Percentiles rank a stretch among this genome's conserved stretches.
Conservation (phyloP, 305 asterid genomes). For the Solanum hybrid region DNA sequence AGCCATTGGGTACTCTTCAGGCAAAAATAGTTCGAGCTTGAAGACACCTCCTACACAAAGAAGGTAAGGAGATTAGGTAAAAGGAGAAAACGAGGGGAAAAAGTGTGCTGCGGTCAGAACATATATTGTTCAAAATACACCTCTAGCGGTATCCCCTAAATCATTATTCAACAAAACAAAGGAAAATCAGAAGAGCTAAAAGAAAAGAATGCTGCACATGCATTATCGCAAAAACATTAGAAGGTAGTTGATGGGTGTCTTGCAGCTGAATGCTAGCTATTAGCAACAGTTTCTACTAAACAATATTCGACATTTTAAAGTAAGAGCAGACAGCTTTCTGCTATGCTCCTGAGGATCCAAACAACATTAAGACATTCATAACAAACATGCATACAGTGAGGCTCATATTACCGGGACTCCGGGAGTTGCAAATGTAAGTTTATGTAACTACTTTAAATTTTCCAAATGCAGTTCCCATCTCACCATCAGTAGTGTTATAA, state of each 20-base stretch:
- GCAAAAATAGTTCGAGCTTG: constrained; percentile 92
- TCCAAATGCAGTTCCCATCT: not conserved
- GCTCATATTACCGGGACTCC: not conserved
- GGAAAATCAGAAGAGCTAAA: not conserved
- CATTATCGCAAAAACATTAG: not conserved
- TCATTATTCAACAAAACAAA: not conserved
- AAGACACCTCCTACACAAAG: constrained; percentile 76
- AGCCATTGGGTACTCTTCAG: constrained; percentile 99
- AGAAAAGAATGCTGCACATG: not conserved
- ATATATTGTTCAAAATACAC: not conserved
- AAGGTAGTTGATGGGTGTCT: not conserved
- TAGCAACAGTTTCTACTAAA: not conserved
- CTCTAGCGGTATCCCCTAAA: not conserved
- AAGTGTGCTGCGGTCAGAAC: not conserved
- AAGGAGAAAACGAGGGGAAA: not conserved
- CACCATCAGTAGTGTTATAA: not conserved
- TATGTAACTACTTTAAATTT: not conserved
- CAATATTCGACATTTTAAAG: not conserved
- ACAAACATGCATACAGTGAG: not conserved
- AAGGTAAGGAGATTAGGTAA: not conserved
- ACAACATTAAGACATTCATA: not conserved
- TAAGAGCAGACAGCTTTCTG: not conserved
- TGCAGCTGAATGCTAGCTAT: not conserved
- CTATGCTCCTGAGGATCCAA: not conserved
- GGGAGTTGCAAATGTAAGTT: not conserved